Evolutionary conservation across 2,329 filamentous ascomycete genomes (phyloP), one percentile per base, ranked within the genome.

Genomic region (Sclerotiophoma versabilis): DNA sequence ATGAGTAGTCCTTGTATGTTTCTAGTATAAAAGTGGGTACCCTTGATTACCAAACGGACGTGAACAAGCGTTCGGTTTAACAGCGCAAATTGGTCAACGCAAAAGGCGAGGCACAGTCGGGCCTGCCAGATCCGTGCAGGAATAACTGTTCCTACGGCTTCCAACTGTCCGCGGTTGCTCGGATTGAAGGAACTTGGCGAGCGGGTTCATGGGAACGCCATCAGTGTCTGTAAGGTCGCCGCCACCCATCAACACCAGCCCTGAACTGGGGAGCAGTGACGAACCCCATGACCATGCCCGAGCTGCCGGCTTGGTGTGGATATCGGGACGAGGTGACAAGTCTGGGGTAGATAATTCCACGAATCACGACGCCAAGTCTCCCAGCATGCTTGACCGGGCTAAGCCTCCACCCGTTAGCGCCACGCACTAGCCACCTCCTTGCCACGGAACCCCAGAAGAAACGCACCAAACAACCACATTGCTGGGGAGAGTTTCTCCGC

Each of bases 291-390:
- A 12, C 34, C 6, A 17, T 32, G 48, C 44, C 48, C 48, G 48
- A 32, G 39, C 39, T 49, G 25, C 47, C 38, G 47, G 30, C 38
- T 37, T 30, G 47, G 30, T 49, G 37, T 36, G 22, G 22, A 30
- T 22, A 14, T 43, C 17, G 47, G 47, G 19, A 38, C n/a, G 25
- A n/a, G 29, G 22, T 36, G 47, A 43, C 17, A 36, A 17, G 30
- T 49, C 47, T 29, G 38, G 47, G 47, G 23, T 49, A 37, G 23
- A 27, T 20, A 36, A 27, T 50, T 43, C 48, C 48, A 50, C 48
- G 30, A 50, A 34, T 36, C 30, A 50, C 17, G 12, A 11, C 32
- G 48, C 48, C 32, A 44, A 44, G 48, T 15, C 39, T 30, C 48
- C 48, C 17, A 44, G 48, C 26, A 17, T 12, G 25, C 48, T 50